phyloP scores from a whole-genome alignment of 2,329 filamentous ascomycete genomes.

The Mycocentrospora acerina region DNA sequence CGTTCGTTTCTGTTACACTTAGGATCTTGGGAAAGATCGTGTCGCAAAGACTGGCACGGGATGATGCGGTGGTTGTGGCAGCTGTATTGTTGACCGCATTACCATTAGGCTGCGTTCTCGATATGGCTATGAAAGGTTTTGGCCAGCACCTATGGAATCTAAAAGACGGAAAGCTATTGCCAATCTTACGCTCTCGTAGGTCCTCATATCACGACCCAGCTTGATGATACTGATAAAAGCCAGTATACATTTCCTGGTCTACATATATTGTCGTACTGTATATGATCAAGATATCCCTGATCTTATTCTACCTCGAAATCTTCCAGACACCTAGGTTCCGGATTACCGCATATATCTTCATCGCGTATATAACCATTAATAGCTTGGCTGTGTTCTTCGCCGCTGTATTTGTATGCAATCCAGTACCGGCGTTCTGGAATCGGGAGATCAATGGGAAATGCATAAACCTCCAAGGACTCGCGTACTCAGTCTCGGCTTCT shows the following conservation, averaged over 20 bases:
- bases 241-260: conserved; percentile 22
- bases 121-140: conserved; percentile 17
- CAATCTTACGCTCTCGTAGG: conserved; percentile 16
- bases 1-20: conserved; percentile 11
- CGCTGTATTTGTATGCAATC: conserved; percentile 25
- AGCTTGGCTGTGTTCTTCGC: conserved; percentile 18
- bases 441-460: conserved; percentile 27
- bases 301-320: conserved; percentile 33
- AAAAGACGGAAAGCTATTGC: conserved; percentile 12
- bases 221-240: no score
- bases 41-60: conserved; percentile 13
- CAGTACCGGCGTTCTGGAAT: conserved; percentile 29
- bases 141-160: conserved; percentile 29
- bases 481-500: conserved; percentile 23
- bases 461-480: conserved; percentile 19
- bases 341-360: conserved; percentile 15
- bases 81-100: conserved; percentile 7
- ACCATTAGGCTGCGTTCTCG: conserved; percentile 16
- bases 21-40: conserved; percentile 13
- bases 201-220: no score
- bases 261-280: conserved; percentile 23
- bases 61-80: conserved; percentile 13
- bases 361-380: conserved; percentile 19
- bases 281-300: conserved; percentile 27
- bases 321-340: conserved; percentile 21